phyloP scores from a whole-genome alignment of 768 basidiomycete genomes.

The Collybiopsis luxurians region DNA sequence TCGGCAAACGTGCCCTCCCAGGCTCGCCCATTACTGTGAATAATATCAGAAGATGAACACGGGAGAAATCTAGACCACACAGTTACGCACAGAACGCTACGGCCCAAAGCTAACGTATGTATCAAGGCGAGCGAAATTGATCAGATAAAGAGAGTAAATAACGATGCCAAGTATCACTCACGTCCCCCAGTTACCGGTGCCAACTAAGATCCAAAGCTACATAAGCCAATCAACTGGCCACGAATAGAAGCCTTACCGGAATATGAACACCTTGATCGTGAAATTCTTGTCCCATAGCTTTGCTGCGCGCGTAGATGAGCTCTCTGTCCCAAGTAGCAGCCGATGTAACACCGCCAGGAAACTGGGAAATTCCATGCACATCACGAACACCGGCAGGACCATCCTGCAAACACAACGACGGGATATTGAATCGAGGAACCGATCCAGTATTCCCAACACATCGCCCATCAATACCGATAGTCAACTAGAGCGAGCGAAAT shows the following conservation, averaged over 20 bases:
- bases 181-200: constrained; percentile 26
- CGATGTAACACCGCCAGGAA: constrained; percentile 1
- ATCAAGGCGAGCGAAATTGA: background rate
- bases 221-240: no score
- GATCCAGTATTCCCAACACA: background rate
- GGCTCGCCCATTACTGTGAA: background rate
- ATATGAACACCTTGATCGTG: constrained; percentile 44
- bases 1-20: constrained; percentile 37
- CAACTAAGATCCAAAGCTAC: background rate
- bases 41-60: background rate
- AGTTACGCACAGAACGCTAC: background rate
- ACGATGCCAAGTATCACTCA: background rate
- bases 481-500: background rate
- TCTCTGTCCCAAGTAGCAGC: constrained; percentile 29
- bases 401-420: background rate
- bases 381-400: constrained; percentile 1
- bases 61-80: background rate
- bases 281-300: constrained; percentile 45
- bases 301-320: constrained; percentile 40
- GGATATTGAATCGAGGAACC: constrained; percentile 3
- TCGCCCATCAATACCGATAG: background rate
- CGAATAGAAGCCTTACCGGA: constrained; percentile 7
- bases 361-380: background rate
- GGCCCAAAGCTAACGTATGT: background rate
- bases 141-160: no score